Base-by-base conservation (phyloP, 495 filamentous ascomycete genomes). In the Aspergillus carlsbadensis region DNA sequence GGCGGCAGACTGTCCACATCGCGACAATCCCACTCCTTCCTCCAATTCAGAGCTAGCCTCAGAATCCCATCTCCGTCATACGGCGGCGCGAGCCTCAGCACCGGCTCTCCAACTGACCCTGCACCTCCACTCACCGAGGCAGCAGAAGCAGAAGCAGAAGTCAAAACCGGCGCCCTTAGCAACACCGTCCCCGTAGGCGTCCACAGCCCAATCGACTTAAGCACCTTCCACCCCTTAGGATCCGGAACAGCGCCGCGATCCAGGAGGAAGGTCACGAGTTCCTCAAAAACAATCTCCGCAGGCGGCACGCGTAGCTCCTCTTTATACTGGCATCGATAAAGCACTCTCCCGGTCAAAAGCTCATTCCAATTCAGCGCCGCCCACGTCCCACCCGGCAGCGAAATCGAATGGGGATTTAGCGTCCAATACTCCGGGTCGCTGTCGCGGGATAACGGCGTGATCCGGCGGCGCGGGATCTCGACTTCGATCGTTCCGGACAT, bases 41-140 rank as follows among this genome's bases (percentile, higher is more conserved):
- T 31, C 47, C 47, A 50, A 10, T 10, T 10, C n/a, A 50, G 8
- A 2, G 47, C 29, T 6, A 50, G 33, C 34, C 47, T 50, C 47
- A 50, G 17, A 36, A 50, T 37, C n/a, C 47, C 47, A 37, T 50
- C 47, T 13, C 47, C 47, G 22, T 50, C 47, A 50, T 50, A 50
- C 31, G 47, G 47, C 29, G 47, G 47, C 33, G 47, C 47, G 17
- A 50, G 17, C 47, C 36, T 50, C 31, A 50, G 14, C 29, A 50
- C 47, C 1, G 31, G 10, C 26, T 15, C 6, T 34, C 17, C 33
- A n/a, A 20, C 33, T 29, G 20, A 15, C 14, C 1, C 4, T 29
- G 26, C n/a, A n/a, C n/a, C n/a, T n/a, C n/a, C n/a, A n/a, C n/a
- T n/a, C n/a, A n/a, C n/a, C n/a, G n/a, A n/a, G n/a, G n/a, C n/a